Evolutionary conservation across 345 rosid species (phyloP), one percentile per base, ranked within the genome.

Genomic region (Sapria himalayana): DNA sequence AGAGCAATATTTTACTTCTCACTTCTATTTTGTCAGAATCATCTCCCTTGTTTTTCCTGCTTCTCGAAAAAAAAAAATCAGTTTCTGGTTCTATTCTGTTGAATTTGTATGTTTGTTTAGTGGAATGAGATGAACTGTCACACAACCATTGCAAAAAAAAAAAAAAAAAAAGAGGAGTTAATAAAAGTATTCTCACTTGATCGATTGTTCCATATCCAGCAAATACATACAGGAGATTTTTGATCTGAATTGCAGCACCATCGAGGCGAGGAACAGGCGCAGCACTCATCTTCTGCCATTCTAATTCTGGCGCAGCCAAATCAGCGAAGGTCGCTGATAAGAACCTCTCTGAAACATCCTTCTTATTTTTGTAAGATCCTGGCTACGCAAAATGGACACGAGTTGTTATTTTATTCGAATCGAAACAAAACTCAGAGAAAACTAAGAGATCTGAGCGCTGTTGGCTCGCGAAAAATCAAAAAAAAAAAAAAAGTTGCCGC

Each of bases 241-340:
- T 58, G 27, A 89, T 79, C 75, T 89, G 98, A 41, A 79, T 55
- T 0, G 93, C 91, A 37, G 94, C 93, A 44, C 98, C 94, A 50
- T 79, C 98, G 9, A 89, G 55, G 23, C 94, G 92, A 66, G 94
- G 98, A 31, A 89, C 93, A 19, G 93, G 94, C 0, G 98, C 76
- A 67, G 64, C 15, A 19, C 70, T 41, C 98, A 89, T 89, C 69
- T 76, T 76, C 66, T 79, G 72, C 98, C 94, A 82, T 41, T 76
- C 42, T 19, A 89, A 56, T 37, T 70, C 56, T 2, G 94, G 91
- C 24, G 70, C 93, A 35, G 73, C 73, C 49, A 89, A 67, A 74
- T 89, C 94, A 45, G 86, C 85, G 69, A 74, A 89, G 20, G 94
- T 89, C 10, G 85, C 93, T 19, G 98, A 71, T 36, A 89, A 60